A percentile compares a stretch with the other conserved stretches of the same genome.
Conservation (phyloP, 129 eudicot genomes). For the Cynara cardunculus region DNA sequence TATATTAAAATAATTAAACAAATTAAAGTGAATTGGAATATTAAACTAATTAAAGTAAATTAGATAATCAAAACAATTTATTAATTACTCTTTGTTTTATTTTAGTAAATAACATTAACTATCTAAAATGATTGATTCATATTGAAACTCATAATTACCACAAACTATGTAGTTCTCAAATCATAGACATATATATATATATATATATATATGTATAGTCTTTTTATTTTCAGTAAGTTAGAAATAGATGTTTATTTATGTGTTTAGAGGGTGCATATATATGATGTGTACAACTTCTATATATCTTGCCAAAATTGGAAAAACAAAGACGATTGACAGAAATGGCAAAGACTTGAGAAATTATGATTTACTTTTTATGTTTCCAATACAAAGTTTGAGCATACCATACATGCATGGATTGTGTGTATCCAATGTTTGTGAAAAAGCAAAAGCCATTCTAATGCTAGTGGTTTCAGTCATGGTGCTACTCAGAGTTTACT, state of each 20-base stretch:
- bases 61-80: too few relatives aligned
- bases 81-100: too few relatives aligned
- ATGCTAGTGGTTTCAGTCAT: constrained; percentile 22
- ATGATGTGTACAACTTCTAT: constrained; percentile 8
- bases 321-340: constrained; percentile 14
- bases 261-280: neutral
- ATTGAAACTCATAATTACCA: too few relatives aligned
- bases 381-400: constrained; percentile 26
- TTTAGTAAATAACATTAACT: too few relatives aligned
- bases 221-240: too few relatives aligned
- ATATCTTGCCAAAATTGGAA: constrained; percentile 11
- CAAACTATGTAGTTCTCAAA: too few relatives aligned
- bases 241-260: neutral
- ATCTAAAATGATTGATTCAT: too few relatives aligned
- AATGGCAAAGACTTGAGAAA: constrained; percentile 26
- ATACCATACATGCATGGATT: constrained; percentile 11
- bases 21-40: too few relatives aligned
- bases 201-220: too few relatives aligned
- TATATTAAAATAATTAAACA: too few relatives aligned
- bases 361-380: constrained; percentile 14
- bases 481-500: constrained; percentile 25
- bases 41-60: too few relatives aligned
- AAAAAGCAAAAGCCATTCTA: constrained; percentile 25
- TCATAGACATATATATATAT: too few relatives aligned
- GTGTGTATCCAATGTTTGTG: constrained; percentile 12